phyloP scores from a whole-genome alignment of 1,284 basidiomycete genomes.

The Rhizoctonia solani region DNA sequence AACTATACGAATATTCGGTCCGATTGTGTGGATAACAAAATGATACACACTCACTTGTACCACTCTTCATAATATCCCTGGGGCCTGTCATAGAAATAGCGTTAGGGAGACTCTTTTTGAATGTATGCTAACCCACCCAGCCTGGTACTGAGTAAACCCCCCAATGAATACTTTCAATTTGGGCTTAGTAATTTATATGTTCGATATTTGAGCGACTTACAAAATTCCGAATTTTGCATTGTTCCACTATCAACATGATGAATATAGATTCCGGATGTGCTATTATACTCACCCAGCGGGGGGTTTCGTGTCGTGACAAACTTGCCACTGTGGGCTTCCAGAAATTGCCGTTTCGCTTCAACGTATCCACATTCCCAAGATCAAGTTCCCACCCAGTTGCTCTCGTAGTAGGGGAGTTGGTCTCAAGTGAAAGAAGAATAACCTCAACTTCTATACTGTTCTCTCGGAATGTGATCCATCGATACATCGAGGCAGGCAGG shows the following conservation, averaged over 20 bases:
- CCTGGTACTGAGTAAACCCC: constrained; percentile 55
- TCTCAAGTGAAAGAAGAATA: not conserved
- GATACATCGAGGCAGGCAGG: not conserved
- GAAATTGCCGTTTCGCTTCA: not conserved
- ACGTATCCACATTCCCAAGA: not conserved
- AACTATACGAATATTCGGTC: constrained; percentile 36
- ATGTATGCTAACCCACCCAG: constrained; percentile 33
- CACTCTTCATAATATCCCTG: constrained; percentile 57
- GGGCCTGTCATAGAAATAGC: constrained; percentile 34
- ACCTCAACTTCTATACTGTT: constrained; percentile 13
- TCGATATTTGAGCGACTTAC: constrained; percentile 49
- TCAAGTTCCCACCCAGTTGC: constrained; percentile 10
- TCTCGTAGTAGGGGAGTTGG: not conserved
- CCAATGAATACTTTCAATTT: constrained; percentile 56
- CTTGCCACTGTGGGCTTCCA: constrained; percentile 45
- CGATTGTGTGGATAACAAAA: no score
- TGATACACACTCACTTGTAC: constrained; percentile 55
- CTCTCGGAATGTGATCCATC: not conserved
- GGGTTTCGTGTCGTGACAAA: constrained; percentile 54
- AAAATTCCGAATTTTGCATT: constrained; percentile 62
- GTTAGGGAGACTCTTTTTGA: not conserved
- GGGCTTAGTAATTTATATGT: not conserved
- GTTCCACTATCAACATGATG: constrained; percentile 47
- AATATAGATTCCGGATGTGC: no score
- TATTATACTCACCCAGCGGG: constrained; percentile 56